These are phyloP conservation scores for Solanum phureja DNA, from an alignment of 257 asterid genomes.

Conservation along the genomic window DNA sequence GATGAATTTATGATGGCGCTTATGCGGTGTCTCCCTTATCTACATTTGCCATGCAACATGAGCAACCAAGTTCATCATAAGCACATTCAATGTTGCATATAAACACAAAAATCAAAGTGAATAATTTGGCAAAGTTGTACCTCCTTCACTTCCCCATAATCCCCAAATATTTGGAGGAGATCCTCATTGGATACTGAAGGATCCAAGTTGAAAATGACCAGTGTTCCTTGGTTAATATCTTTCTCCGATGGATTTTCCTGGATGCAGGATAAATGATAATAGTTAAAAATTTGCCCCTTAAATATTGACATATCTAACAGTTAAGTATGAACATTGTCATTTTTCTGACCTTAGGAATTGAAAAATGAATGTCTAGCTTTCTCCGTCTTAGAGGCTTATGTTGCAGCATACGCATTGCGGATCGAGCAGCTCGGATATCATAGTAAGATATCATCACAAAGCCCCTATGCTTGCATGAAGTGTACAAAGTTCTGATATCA, in stretches of 20 bases:
- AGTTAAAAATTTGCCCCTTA: neutral
- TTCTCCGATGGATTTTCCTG: constrained; percentile 98
- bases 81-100: neutral
- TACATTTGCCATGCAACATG: constrained; percentile 14
- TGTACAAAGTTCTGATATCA: constrained; percentile 86
- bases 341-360: constrained; percentile 77
- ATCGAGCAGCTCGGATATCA: constrained; percentile 96
- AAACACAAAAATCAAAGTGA: neutral
- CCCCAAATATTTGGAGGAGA: constrained; percentile 87
- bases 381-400: constrained; percentile 87
- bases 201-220: constrained; percentile 93
- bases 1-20: constrained; percentile 90
- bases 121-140: constrained; percentile 19
- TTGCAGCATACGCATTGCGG: constrained; percentile 79
- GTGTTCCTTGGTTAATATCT: constrained; percentile 92
- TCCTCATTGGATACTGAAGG: constrained; percentile 91
- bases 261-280: constrained; percentile 2
- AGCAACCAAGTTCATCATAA: neutral
- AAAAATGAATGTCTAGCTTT: constrained; percentile 92
- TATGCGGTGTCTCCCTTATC: constrained; percentile 96
- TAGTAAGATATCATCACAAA: constrained; percentile 99
- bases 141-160: constrained; percentile 98
- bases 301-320: neutral
- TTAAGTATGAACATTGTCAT: neutral
- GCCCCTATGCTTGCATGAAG: constrained; percentile 97